Evolutionary conservation across 768 basidiomycete genomes (phyloP).

Genomic region (Trametes meyenii): DNA sequence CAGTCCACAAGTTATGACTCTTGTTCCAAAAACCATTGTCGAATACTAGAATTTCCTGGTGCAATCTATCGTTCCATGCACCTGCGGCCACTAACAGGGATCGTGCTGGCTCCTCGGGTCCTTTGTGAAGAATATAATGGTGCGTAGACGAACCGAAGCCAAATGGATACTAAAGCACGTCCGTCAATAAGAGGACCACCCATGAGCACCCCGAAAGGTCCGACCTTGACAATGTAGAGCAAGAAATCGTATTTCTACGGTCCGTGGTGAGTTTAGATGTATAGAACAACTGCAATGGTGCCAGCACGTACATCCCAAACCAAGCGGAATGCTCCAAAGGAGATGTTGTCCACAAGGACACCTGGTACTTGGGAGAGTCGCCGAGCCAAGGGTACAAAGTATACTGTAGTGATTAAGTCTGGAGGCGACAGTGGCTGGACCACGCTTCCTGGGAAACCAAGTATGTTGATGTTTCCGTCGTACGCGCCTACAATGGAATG

Average conservation of each 20-base stretch:
- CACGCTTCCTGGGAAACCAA: slow-evolving; percentile 54
- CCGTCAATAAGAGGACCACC: neutral
- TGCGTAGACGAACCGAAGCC: slow-evolving; percentile 31
- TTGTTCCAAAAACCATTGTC: slow-evolving; percentile 73
- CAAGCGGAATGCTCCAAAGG: slow-evolving; percentile 56
- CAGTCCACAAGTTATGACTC: slow-evolving; percentile 57
- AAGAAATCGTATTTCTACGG: slow-evolving; percentile 58
- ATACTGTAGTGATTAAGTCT: slow-evolving; percentile 50
- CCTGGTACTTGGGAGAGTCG: slow-evolving; percentile 48
- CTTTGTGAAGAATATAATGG: slow-evolving; percentile 63
- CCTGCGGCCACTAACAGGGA: slow-evolving; percentile 57
- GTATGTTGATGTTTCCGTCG: slow-evolving; percentile 47
- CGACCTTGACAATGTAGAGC: slow-evolving; percentile 53
- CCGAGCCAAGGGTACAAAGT: slow-evolving; percentile 53
- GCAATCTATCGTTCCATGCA: slow-evolving; percentile 52
- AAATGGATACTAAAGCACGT: slow-evolving; percentile 34
- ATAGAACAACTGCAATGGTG: neutral
- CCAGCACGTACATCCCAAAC: slow-evolving; percentile 56
- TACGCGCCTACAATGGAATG: slow-evolving; percentile 59
- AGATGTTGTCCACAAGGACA: slow-evolving; percentile 51
- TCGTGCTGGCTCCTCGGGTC: slow-evolving; percentile 53
- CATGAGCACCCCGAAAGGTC: neutral
- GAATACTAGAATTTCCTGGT: slow-evolving; percentile 79
- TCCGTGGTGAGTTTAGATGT: neutral
- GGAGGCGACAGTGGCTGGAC: slow-evolving; percentile 49